Base-by-base conservation (phyloP, 768 basidiomycete species). In the Pseudohyphozyma bogoriensis region DNA sequence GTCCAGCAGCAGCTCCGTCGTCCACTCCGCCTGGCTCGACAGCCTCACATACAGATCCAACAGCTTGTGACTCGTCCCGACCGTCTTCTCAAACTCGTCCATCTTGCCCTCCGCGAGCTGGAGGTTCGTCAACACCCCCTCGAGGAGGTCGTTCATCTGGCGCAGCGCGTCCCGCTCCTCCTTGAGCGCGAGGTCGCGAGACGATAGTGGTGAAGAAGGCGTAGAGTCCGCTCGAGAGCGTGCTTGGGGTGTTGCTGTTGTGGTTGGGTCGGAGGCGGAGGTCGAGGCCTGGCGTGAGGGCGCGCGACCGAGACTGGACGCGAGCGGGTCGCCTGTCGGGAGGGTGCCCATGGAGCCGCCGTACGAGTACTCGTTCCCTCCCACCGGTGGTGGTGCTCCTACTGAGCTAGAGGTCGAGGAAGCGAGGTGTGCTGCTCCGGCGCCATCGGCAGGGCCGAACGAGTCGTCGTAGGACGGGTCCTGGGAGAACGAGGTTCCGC, bases 1-100 rank as follows among this genome's bases (percentile, higher is more conserved):
- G 55, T 76, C 73, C 16, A 73, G 59, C 15, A 77, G 51, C 24
- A 77, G 59, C 35, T 68, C 52, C 64, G 74, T 72, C 1, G 73
- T 74, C 62, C 75, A 74, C 59, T 76, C 74, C 26, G 75, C 67
- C 52, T 77, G 76, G 32, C 71, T 69, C 45, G 74, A 58, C 20
- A 77, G 62, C 0, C 71, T 64, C 7, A 71, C 69, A 61, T 77
- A 77, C 51, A 72, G 64, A 56, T 76, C 75, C 15, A 77, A 57
- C 24, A 77, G 63, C 0, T 62, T 61, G 18, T 73, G 72, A 1
- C 75, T 74, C 64, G 64, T 63, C 39, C 36, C 2, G 66, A 73
- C 39, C 67, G 60, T 65, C 65, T 57, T 71, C 70, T 59, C 32
- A 18, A 62, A 53, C n/a, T 22, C 37, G 18, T 72, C 60, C 51